Conservation (phyloP, 257 asterid species). For the Capsicum rhomboideum region DNA sequence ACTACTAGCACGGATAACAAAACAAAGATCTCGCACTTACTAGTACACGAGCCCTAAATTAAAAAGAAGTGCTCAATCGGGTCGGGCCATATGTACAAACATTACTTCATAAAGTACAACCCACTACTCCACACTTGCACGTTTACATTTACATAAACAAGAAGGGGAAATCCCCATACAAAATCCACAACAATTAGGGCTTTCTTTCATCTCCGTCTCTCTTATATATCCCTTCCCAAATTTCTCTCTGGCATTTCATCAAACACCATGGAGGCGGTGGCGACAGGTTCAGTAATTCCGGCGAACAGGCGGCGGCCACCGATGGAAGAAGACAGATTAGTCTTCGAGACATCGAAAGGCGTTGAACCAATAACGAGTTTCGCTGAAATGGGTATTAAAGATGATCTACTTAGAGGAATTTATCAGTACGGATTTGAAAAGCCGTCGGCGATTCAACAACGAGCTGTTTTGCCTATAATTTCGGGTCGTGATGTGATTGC, state of each 20-base stretch:
- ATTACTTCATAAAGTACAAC: neutral
- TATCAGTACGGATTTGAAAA: constrained; percentile 83
- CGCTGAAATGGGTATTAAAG: constrained; percentile 88
- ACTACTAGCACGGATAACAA: no score
- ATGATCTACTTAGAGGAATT: constrained; percentile 71
- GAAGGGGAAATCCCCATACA: neutral
- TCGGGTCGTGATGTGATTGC: constrained; percentile 89
- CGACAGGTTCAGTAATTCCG: constrained; percentile 30
- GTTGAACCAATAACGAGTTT: constrained; percentile 77
- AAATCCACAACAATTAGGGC: neutral
- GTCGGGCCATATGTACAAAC: neutral
- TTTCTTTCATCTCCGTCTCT: neutral
- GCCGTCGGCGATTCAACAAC: constrained; percentile 91
- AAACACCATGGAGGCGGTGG: constrained; percentile 46
- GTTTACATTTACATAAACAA: neutral
- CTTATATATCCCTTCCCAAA: neutral
- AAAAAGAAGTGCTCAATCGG: neutral
- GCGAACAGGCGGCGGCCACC: constrained; percentile 31
- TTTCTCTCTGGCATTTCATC: neutral
- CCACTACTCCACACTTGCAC: neutral
- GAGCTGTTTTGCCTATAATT: constrained; percentile 74
- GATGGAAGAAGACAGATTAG: constrained; percentile 55
- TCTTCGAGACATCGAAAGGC: constrained; percentile 77
- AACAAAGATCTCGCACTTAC: no score
- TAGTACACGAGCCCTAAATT: no score